Conservation (phyloP, 2,329 filamentous ascomycete species). For the Aureobasidium melanogenum region DNA sequence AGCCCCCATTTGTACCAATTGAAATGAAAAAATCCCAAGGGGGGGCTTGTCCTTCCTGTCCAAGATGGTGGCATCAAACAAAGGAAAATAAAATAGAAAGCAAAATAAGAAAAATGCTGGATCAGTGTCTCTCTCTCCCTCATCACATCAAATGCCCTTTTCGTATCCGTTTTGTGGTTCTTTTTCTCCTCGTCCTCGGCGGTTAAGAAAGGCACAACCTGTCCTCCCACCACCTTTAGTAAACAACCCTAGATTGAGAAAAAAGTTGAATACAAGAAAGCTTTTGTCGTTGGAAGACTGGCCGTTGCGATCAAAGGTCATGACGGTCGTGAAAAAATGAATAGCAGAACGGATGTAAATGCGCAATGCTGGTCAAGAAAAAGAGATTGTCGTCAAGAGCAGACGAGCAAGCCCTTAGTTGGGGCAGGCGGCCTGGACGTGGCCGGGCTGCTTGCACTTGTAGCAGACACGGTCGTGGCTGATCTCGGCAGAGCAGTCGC, state of each 20-base stretch:
- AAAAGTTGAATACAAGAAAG: constrained; percentile 7
- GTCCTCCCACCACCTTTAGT: background rate
- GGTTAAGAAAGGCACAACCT: background rate
- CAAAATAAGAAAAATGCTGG: background rate
- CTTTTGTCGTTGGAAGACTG: constrained; percentile 3
- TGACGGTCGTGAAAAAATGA: constrained; percentile 11
- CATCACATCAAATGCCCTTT: constrained; percentile 1
- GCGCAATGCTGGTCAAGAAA: constrained; percentile 9
- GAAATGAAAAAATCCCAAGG: background rate
- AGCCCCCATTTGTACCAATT: background rate
- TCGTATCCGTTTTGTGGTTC: background rate
- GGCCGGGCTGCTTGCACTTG: constrained; percentile 81
- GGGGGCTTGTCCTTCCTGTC: background rate
- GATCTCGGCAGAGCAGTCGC: constrained; percentile 91
- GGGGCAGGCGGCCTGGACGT: constrained; percentile 91
- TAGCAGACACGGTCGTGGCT: constrained; percentile 95
- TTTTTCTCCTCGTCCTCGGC: constrained; percentile 1
- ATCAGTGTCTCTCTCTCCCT: background rate
- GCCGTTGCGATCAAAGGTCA: constrained; percentile 10
- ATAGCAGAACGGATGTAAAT: background rate
- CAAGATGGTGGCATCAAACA: constrained; percentile 3
- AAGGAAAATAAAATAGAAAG: constrained; percentile 8
- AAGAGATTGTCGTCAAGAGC: constrained; percentile 12
- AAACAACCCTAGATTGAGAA: background rate
- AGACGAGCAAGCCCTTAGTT: constrained; percentile 46